Evolutionary conservation across 2,329 filamentous ascomycete genomes (phyloP).

Genomic region (Scedosporium aurantiacum): DNA sequence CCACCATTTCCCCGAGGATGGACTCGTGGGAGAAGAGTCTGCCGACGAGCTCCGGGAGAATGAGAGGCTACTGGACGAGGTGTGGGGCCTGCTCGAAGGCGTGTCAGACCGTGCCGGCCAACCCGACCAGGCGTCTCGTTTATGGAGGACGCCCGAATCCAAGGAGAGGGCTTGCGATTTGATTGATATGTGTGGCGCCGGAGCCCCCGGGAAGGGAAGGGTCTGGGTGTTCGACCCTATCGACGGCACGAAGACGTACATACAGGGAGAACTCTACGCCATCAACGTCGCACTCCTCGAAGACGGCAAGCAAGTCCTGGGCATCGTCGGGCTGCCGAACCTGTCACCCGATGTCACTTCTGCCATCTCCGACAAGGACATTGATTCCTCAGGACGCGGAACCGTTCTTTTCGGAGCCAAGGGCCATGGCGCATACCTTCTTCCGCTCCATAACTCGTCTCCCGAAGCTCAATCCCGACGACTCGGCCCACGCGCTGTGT

Average conservation of each 20-base stretch:
- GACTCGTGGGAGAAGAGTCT: conserved; percentile 45
- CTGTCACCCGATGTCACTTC: conserved; percentile 26
- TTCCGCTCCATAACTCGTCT: conserved; percentile 20
- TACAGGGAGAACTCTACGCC: conserved; percentile 42
- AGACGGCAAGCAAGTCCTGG: conserved; percentile 36
- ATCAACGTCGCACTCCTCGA: conserved; percentile 44
- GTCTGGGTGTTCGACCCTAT: conserved; percentile 52
- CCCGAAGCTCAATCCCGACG: conserved; percentile 16
- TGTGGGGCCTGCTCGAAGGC: conserved; percentile 32
- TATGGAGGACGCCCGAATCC: conserved; percentile 21
- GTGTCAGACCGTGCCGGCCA: conserved; percentile 12
- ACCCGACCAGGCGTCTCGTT: conserved; percentile 13
- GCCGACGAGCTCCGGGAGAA: conserved; percentile 34
- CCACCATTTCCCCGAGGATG: conserved; percentile 37
- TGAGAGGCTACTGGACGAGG: conserved; percentile 29
- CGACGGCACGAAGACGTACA: conserved; percentile 47
- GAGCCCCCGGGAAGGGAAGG: conserved; percentile 26
- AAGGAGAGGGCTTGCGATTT: conserved; percentile 37
- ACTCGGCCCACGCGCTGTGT: conserved; percentile 17
- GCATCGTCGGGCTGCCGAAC: conserved; percentile 35
- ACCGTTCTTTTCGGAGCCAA: conserved; percentile 39
- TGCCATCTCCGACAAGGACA: conserved; percentile 30
- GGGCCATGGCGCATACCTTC: conserved; percentile 36
- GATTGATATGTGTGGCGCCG: conserved; percentile 39
- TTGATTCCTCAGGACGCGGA: conserved; percentile 32